Evolutionary conservation across 805 yeast genomes (phyloP), one percentile per base, ranked within the genome.

Genomic region (Cyberlindnera nakhonratchasimensis): DNA sequence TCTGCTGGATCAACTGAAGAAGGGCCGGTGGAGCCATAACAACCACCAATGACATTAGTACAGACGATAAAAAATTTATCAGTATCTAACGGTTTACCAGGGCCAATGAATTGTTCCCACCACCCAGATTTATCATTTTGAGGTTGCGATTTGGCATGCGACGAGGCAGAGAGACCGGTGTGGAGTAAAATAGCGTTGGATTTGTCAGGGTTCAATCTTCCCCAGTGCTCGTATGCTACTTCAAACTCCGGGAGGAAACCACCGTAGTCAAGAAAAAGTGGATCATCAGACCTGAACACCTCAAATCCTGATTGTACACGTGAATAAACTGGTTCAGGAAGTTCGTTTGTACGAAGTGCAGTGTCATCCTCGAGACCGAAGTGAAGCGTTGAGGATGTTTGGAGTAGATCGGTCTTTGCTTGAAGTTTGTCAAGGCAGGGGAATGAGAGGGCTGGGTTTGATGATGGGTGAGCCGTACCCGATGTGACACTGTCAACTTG

Each of bases 41-140:
- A 90, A 1, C 97, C 96, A 6, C 96, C 97, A 32, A 90, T 70
- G 5, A 88, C 96, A 59, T 90, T 90, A 1, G 96, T 86, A 64
- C 97, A 90, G 7, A 90, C 77, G 5, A 90, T 77, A 59, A 87
- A 87, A 63, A 74, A 87, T 60, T 81, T 82, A 54, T 83, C 65
- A 1, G 97, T 89, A 58, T 90, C 97, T 39, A 90, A 61, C 48
- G 84, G 79, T 6, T 61, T 54, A 2, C 82, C 89, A 1, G 96
- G 86, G 0, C 97, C 97, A 39, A 90, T 87, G 63, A 89, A 89
- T 44, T 79, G 74, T 58, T 90, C 96, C 97, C 97, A 90, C 97
- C 97, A 90, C 13, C 97, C 97, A 5, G 80, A 78, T 47, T 76
- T 75, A 6, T 76, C 61, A 60, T 89, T 89, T 23, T 74, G 68